Evolutionary conservation across 148 eudicot species (phyloP).

Genomic region (Limonium bicolor): DNA sequence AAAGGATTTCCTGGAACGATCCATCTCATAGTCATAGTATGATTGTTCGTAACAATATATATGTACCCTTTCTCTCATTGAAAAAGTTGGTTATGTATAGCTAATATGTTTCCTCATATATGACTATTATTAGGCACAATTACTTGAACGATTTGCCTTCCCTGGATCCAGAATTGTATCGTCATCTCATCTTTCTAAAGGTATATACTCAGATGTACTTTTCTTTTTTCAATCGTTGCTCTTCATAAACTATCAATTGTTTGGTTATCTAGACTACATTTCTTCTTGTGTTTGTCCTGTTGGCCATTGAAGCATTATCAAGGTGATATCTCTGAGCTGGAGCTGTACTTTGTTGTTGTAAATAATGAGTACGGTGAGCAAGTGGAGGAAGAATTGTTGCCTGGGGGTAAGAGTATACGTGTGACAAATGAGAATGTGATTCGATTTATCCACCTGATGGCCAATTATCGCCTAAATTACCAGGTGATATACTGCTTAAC

Average conservation of each 20-base stretch:
- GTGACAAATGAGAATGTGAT: slow-evolving; percentile 89
- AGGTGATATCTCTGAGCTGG: slow-evolving; percentile 69
- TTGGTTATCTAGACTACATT: neutral
- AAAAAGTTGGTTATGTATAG: too few species aligned
- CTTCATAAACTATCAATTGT: neutral
- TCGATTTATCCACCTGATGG: slow-evolving; percentile 70
- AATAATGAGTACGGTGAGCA: slow-evolving; percentile 98
- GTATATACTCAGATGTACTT: slow-evolving; percentile 62
- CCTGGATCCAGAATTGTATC: slow-evolving; percentile 90
- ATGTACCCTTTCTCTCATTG: too few species aligned
- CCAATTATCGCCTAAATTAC: slow-evolving; percentile 81
- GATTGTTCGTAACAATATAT: too few species aligned
- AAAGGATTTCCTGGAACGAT: too few species aligned
- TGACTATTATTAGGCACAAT: slow-evolving; percentile 47
- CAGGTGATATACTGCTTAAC: slow-evolving; percentile 39
- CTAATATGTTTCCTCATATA: too few species aligned
- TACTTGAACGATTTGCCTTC: slow-evolving; percentile 92
- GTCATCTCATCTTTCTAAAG: slow-evolving; percentile 90
- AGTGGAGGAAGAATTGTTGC: slow-evolving; percentile 77
- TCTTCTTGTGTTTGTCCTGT: slow-evolving; percentile 1
- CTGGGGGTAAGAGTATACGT: slow-evolving; percentile 64
- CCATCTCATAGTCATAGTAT: too few species aligned
- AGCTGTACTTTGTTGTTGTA: slow-evolving; percentile 78
- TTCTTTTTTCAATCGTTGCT: neutral
- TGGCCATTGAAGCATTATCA: slow-evolving; percentile 46